Percentiles rank a stretch among this genome's conserved stretches.
phyloP scores from a whole-genome alignment of 768 basidiomycete species.

The Rhizopogon vulgaris region DNA sequence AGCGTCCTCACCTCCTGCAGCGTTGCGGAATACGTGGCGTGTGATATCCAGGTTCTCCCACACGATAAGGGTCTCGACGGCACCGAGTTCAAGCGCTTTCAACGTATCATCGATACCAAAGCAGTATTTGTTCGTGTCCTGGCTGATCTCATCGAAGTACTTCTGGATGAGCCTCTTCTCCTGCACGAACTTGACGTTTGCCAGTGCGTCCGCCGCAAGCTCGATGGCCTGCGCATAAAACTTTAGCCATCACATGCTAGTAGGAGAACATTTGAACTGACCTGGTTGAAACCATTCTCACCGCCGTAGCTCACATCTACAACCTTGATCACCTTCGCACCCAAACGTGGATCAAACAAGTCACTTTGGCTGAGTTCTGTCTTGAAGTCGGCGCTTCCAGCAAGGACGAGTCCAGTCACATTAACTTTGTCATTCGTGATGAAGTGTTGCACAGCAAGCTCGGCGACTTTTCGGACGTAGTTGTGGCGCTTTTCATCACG shows the following conservation, averaged over 20 bases:
- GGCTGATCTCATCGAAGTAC: slow-evolving; percentile 99
- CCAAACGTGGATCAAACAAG: slow-evolving; percentile 88
- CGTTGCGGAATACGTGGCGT: slow-evolving; percentile 84
- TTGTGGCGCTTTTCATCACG: slow-evolving; percentile 99
- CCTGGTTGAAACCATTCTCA: slow-evolving; percentile 99
- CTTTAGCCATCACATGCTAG: slow-evolving; percentile 3
- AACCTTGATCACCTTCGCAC: slow-evolving; percentile 91
- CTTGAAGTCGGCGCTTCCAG: slow-evolving; percentile 98
- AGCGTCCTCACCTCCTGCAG: slow-evolving; percentile 65
- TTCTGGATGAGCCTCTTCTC: slow-evolving; percentile 97
- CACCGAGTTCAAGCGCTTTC: slow-evolving; percentile 92
- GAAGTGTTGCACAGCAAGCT: slow-evolving; percentile 94
- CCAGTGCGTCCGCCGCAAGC: slow-evolving; percentile 89
- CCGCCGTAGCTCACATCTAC: slow-evolving; percentile 99
- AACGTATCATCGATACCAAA: slow-evolving; percentile 97
- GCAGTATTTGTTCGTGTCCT: slow-evolving; percentile 93
- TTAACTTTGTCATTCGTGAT: slow-evolving; percentile 99
- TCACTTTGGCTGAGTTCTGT: slow-evolving; percentile 95
- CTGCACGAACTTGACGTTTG: slow-evolving; percentile 99
- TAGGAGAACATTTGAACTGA: slow-evolving; percentile 22
- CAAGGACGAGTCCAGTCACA: slow-evolving; percentile 91
- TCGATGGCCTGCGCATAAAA: slow-evolving; percentile 73
- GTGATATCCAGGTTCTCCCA: slow-evolving; percentile 97
- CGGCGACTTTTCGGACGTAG: slow-evolving; percentile 98
- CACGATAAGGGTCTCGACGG: slow-evolving; percentile 95